Conservation (phyloP, 352 stramenopile genomes). For the Globisporangium echinulatum region DNA sequence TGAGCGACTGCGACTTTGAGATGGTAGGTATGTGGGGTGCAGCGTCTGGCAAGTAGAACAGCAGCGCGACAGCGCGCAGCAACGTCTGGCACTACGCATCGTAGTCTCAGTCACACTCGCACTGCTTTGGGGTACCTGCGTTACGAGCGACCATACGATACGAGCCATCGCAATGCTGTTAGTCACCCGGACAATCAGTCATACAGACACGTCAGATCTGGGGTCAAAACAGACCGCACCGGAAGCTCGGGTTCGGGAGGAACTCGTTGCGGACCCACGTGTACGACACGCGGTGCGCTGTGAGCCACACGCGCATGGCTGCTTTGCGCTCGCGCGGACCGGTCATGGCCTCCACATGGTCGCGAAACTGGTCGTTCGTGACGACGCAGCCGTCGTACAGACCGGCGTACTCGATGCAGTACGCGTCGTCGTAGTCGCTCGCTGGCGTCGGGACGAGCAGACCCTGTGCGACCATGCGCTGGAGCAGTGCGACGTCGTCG, state of each 20-base stretch:
- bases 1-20: too few species aligned
- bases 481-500: conserved; percentile 65
- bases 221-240: conserved; percentile 13
- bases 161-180: background rate
- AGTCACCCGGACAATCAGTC: background rate
- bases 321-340: conserved; percentile 47
- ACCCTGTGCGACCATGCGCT: conserved; percentile 61
- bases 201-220: background rate
- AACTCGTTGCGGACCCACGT: conserved; percentile 86
- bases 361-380: conserved; percentile 86
- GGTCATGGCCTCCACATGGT: conserved; percentile 72
- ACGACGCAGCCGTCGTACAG: conserved; percentile 71
- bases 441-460: conserved; percentile 73
- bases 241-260: conserved; percentile 83
- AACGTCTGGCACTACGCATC: too few species aligned
- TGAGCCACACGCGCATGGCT: conserved; percentile 60
- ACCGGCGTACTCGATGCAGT: conserved; percentile 86
- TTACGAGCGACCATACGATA: background rate
- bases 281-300: conserved; percentile 78
- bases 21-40: too few species aligned
- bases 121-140: conserved; percentile 5
- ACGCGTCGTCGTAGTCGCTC: conserved; percentile 88
- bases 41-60: background rate
- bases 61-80: background rate
- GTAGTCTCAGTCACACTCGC: background rate